Evolutionary conservation across 345 rosid genomes (phyloP).

Genomic region (Triadica sebifera): DNA sequence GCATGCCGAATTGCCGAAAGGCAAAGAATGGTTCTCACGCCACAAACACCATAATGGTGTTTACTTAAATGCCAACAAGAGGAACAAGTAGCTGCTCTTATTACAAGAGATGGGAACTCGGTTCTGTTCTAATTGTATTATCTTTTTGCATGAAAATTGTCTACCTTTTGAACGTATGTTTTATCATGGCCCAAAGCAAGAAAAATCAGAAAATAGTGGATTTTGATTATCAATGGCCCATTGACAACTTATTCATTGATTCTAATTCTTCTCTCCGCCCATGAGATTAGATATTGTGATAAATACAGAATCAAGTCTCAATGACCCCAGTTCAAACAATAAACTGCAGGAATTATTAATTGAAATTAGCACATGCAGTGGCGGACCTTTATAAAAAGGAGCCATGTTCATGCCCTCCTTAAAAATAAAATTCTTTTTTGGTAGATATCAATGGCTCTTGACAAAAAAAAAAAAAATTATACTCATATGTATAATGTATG

Average conservation of each 20-base stretch:
- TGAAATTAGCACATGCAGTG: no score
- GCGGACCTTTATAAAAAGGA: no score
- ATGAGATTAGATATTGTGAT: not conserved
- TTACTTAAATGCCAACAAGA: constrained; percentile 3
- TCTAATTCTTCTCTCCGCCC: not conserved
- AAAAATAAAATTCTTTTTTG: no score
- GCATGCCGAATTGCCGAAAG: constrained; percentile 8
- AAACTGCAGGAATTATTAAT: no score
- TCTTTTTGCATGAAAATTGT: not conserved
- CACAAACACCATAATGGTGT: constrained; percentile 8
- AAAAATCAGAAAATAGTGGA: not conserved
- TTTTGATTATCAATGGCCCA: not conserved
- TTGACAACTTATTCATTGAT: no score
- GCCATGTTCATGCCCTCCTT: no score
- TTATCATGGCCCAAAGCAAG: not conserved
- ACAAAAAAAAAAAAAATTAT: no score
- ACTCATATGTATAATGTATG: no score
- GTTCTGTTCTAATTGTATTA: not conserved
- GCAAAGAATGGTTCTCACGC: constrained; percentile 10
- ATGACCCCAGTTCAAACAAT: not conserved
- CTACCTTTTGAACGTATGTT: not conserved
- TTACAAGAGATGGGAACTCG: not conserved
- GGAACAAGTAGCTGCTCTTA: not conserved
- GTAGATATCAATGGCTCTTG: no score
- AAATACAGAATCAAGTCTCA: not conserved